These are phyloP conservation scores for Elongisporangium anandrum DNA, from an alignment of 352 stramenopile genomes.

Conservation along the genomic window DNA sequence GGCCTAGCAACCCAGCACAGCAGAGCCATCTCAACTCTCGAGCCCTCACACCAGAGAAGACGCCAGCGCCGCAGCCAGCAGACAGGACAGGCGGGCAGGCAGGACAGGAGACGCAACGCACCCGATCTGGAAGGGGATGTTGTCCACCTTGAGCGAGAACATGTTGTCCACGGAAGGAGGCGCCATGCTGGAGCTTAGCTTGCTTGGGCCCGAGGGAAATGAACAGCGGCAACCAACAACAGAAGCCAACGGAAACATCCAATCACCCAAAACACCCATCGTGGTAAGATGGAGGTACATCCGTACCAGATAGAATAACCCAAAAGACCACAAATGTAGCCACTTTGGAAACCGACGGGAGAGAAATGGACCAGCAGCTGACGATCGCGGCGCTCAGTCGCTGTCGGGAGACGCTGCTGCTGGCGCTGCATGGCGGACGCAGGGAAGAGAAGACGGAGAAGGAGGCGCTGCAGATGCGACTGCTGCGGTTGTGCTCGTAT, in stretches of 20 bases:
- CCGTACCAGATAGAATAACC: neutral
- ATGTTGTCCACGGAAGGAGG: conserved; percentile 79
- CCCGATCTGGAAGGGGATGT: conserved; percentile 77
- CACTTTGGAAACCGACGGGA: neutral
- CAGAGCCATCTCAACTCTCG: neutral
- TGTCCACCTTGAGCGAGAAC: conserved; percentile 88
- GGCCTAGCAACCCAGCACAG: neutral
- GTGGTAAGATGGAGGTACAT: too few relatives aligned
- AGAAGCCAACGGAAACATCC: neutral
- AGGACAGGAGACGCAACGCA: conserved; percentile 14
- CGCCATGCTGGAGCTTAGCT: conserved; percentile 32
- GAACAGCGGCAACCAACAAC: neutral
- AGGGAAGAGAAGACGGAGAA: neutral
- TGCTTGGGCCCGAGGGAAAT: neutral
- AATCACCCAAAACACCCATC: neutral
- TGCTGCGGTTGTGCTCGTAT: neutral
- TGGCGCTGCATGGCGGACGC: neutral
- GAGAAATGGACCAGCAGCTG: neutral
- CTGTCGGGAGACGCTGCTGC: neutral
- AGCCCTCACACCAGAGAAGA: conserved; percentile 4
- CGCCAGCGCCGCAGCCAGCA: conserved; percentile 8
- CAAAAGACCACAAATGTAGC: neutral
- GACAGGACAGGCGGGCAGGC: neutral
- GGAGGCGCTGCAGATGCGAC: neutral
- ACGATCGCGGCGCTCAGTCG: neutral